Base-by-base conservation (phyloP, 2,329 filamentous ascomycete genomes). In the Cadophora luteo-olivacea region DNA sequence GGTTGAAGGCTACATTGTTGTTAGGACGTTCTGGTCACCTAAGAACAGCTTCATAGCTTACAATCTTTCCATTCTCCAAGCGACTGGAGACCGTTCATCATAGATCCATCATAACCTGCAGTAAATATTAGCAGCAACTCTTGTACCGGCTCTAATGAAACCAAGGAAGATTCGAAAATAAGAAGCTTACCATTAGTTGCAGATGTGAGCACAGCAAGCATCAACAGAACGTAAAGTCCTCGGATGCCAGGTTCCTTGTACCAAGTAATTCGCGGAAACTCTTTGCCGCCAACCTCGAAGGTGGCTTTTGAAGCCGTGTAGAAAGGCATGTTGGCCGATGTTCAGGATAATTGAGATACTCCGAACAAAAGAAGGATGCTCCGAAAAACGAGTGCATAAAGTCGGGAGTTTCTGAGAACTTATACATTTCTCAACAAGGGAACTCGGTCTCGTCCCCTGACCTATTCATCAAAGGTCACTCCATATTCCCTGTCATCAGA, bases 241-340 rank as follows among this genome's bases (percentile, higher is more conserved):
- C 86, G 80, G 73, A 88, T 80, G 55, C 85, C 85, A n/a, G 85
- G 83, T 33, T 87, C 84, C 72, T 81, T 84, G 61, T 75, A 83
- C 86, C 85, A 87, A 72, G 82, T 76, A 64, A 88, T 70, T 22
- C 76, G 73, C 41, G 75, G 73, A 65, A 77, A 77, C 70, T 76
- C 73, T 52, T 69, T 68, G 11, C 76, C 76, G 25, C 70, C 76
- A 12, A 77, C 67, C 71, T 77, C 73, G 58, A 77, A 77, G 29
- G 75, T 76, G 16, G 64, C 11, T 61, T 77, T 76, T 4, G 72
- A 69, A 24, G 71, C 57, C 48, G 72, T 71, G 57, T 74, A 71
- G 61, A 74, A 71, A 65, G 66, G 68, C 71, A 70, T 72, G 11
- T 41, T 70, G 68, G 52, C 49, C 29, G 61, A 45, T 25, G 55